phyloP scores from a whole-genome alignment of 305 asterid genomes.

The Galium porrigens region DNA sequence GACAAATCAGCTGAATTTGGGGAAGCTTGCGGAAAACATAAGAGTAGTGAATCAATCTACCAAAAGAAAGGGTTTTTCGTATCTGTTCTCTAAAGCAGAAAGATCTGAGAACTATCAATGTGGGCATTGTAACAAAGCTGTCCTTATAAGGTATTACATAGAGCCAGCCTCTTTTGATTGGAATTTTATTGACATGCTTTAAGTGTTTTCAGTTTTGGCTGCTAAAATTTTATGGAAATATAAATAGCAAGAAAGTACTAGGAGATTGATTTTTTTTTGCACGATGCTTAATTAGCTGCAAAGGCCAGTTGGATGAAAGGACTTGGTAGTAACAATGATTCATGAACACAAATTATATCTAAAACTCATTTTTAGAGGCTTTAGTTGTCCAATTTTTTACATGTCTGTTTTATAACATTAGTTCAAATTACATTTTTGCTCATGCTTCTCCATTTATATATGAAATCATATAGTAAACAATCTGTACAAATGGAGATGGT shows the following conservation, averaged over 20 bases:
- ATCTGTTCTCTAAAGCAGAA: slow-evolving; percentile 75
- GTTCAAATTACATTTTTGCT: background rate
- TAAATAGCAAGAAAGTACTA: background rate
- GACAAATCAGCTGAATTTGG: slow-evolving; percentile 32
- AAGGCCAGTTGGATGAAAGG: background rate
- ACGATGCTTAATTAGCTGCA: background rate
- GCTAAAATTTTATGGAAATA: background rate
- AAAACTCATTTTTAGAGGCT: background rate
- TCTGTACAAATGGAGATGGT: background rate
- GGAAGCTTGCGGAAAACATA: slow-evolving; percentile 30
- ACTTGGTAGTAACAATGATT: background rate
- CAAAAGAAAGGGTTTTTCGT: slow-evolving; percentile 50
- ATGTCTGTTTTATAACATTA: background rate
- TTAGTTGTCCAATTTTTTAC: background rate
- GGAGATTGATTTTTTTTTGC: background rate
- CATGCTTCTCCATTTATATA: background rate
- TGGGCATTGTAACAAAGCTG: slow-evolving; percentile 64
- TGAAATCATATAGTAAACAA: background rate
- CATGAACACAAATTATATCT: background rate
- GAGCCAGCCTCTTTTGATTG: background rate
- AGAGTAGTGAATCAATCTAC: slow-evolving; percentile 21
- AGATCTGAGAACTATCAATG: slow-evolving; percentile 41
- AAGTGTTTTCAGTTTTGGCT: too few relatives aligned
- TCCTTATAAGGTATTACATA: slow-evolving; percentile 44
- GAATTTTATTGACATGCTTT: slow-evolving; percentile 4